Evolutionary conservation across 2,329 filamentous ascomycete species (phyloP), one percentile per base, ranked within the genome.

Genomic region (Volutella citrinella): DNA sequence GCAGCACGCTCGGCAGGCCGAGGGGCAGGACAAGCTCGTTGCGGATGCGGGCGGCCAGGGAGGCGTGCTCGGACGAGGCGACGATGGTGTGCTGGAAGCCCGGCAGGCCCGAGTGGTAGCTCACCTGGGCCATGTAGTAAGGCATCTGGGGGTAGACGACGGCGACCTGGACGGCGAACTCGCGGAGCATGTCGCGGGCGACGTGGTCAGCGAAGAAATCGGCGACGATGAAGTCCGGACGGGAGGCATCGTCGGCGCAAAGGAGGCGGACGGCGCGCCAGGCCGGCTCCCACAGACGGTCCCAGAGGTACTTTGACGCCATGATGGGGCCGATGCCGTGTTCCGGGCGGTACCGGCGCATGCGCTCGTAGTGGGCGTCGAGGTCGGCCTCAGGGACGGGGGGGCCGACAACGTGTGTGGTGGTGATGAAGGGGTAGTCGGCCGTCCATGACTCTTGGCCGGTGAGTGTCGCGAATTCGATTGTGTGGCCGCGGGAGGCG

Each of bases 191-290:
- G 34, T 70, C 67, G 27, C 56, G 49, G 4, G 56, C 62, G 1
- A 63, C 64, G 5, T 59, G 55, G 7, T 69, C 64, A 18, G 61
- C 63, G 23, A 68, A 66, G 52, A 66, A 69, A 32, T 70, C 66
- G 0, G 63, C 61, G 4, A 70, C 35, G 16, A 69, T 63, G 33
- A 69, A 55, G 41, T 61, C 56, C 0, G 66, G 66, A 10, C 49
- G 45, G 3, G 46, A 55, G 2, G 35, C 42, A 6, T 40, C 30
- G 25, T 55, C 32, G 7, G 27, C 13, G 11, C 46, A 48, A 1
- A 57, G 12, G 2, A n/a, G 20, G 2, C 30, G 32, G 4, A 57
- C 37, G 5, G 39, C 33, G 2, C 33, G 42, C 19, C 54, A 53
- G 15, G 49, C 56, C 8, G 55, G 38, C 8, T 56, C 51, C 63